These are phyloP conservation scores for Cordyceps javanica DNA, from an alignment of 2,329 filamentous ascomycete genomes.

Conservation along the genomic window DNA sequence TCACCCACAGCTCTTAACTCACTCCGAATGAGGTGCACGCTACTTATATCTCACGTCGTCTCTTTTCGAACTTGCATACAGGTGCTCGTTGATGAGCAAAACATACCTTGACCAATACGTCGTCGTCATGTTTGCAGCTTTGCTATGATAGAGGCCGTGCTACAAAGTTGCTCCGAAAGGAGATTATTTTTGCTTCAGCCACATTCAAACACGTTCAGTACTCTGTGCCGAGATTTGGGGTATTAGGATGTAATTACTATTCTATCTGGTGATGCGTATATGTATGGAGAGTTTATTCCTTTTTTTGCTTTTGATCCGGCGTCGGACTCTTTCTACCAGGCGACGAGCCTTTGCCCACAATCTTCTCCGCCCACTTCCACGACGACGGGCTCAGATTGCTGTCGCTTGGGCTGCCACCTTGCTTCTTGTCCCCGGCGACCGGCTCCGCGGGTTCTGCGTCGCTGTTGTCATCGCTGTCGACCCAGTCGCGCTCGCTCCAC, in stretches of 20 bases:
- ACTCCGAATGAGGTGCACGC: background rate
- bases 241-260: background rate
- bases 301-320: background rate
- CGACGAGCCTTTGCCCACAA: slow-evolving; percentile 38
- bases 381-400: slow-evolving; percentile 12
- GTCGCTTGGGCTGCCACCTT: slow-evolving; percentile 6
- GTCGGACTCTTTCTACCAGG: slow-evolving; percentile 23
- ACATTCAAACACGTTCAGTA: too few species aligned
- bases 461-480: slow-evolving; percentile 45
- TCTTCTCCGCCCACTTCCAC: slow-evolving; percentile 52
- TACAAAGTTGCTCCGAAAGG: too few species aligned
- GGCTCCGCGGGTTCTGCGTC: slow-evolving; percentile 15
- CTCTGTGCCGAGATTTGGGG: background rate
- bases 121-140: too few species aligned
- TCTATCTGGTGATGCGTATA: background rate
- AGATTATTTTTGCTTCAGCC: too few species aligned
- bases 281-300: background rate
- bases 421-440: background rate
- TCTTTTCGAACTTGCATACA: too few species aligned
- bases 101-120: too few species aligned
- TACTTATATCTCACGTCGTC: too few species aligned
- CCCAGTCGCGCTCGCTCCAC: slow-evolving; percentile 63
- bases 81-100: too few species aligned
- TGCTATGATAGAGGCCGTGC: too few species aligned
- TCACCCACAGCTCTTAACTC: background rate